These are phyloP conservation scores for Penicillium oxalicum DNA, from an alignment of 2,329 filamentous ascomycete genomes.

Conservation along the genomic window DNA sequence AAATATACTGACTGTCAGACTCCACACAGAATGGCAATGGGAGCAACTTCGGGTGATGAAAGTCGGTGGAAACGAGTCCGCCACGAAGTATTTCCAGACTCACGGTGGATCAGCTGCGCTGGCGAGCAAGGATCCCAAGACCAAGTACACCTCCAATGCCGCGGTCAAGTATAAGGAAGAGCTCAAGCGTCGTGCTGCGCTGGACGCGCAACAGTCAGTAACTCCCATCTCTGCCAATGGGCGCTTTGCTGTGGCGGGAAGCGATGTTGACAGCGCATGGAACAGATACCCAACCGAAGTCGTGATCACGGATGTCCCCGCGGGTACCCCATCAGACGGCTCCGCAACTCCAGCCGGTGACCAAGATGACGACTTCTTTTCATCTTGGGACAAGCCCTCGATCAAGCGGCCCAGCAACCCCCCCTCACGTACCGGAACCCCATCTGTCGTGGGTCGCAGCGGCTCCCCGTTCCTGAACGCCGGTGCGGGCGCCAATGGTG, in stretches of 20 bases:
- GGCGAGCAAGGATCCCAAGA: slow-evolving; percentile 92
- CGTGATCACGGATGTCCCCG: slow-evolving; percentile 66
- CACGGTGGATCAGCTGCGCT: slow-evolving; percentile 91
- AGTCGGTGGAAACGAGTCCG: slow-evolving; percentile 94
- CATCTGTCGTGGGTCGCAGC: slow-evolving; percentile 71
- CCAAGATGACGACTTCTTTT: slow-evolving; percentile 90
- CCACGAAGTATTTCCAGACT: slow-evolving; percentile 95
- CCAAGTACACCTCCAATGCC: slow-evolving; percentile 91
- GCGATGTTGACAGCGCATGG: slow-evolving; percentile 3
- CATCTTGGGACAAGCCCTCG: slow-evolving; percentile 95
- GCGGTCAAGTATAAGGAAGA: slow-evolving; percentile 98
- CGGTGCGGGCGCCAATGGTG: slow-evolving; percentile 58
- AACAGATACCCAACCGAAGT: slow-evolving; percentile 76
- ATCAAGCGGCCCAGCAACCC: slow-evolving; percentile 96
- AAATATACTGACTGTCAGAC: slow-evolving; percentile 25
- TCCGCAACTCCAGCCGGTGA: slow-evolving; percentile 74
- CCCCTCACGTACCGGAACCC: slow-evolving; percentile 81
- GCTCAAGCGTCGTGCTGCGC: slow-evolving; percentile 74
- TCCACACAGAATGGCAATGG: slow-evolving; percentile 83
- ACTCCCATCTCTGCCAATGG: background rate
- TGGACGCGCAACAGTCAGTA: slow-evolving; percentile 76
- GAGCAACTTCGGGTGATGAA: slow-evolving; percentile 97
- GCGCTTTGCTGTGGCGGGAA: slow-evolving; percentile 5
- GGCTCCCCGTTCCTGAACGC: slow-evolving; percentile 86
- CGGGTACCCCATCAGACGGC: slow-evolving; percentile 56